Evolutionary conservation across 1,284 basidiomycete genomes (phyloP), one percentile per base, ranked within the genome.

Genomic region (Ganoderma lucidum): DNA sequence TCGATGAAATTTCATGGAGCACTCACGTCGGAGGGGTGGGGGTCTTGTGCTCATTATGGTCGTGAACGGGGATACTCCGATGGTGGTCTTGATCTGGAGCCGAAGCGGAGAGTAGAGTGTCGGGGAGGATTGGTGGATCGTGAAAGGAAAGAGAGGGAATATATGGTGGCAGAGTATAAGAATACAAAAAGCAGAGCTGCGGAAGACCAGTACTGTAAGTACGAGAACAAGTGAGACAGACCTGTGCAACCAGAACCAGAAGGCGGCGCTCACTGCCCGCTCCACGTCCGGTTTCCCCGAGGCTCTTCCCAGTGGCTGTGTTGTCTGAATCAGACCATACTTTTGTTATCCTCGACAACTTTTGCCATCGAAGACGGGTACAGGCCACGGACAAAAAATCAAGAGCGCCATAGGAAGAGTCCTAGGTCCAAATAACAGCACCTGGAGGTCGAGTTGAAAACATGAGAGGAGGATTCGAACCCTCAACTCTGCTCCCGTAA

Each of bases 11-110:
- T 42, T n/a, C 10, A 41, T 42, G 56, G 58, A 37, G 23, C 15
- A 35, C 70, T 65, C 37, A 75, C 75, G 65, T 75, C 74, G 70
- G 23, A 70, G 39, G 14, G 75, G 74, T 23, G 75, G 71, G 45
- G 72, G 71, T 56, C 75, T 60, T 60, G 69, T 65, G 32, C 70
- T 74, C 73, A 74, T 75, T 19, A 39, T 55, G 37, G 59, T 45
- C 23, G 59, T 45, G 56, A 23, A 61, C 32, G 44, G 48, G 45
- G 19, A 32, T 48, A 14, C 48, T 51, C 2, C 23, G 48, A 51
- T 9, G 48, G 23, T 19, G 48, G 48, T 12, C 6, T 51, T 28
- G 48, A n/a, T 53, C 3, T 8, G 35, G 32, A 35, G 41, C 3
- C n/a, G n/a, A 44, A 30, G 42, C 15, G 44, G 35, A 19, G 56